Evolutionary conservation across 2,329 filamentous ascomycete species (phyloP).

Genomic region (Pseudogymnoascus sp.): DNA sequence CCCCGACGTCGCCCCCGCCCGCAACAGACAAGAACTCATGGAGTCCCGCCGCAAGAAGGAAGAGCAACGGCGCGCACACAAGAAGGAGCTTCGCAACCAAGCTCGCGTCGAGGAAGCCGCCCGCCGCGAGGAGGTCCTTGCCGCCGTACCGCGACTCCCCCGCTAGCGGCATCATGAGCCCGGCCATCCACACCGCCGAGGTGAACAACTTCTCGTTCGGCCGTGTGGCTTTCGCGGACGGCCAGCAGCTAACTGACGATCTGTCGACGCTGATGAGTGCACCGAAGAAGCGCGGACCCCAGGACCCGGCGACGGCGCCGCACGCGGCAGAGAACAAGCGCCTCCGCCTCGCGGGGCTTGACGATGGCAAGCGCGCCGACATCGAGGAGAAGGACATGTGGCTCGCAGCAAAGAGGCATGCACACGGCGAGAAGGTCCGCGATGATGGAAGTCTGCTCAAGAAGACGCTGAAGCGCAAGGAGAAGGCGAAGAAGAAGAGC

Average conservation of each 20-base stretch:
- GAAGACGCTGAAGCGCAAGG: slow-evolving; percentile 91
- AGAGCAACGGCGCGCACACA: slow-evolving; percentile 76
- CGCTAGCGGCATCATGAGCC: slow-evolving; percentile 46
- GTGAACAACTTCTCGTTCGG: slow-evolving; percentile 80
- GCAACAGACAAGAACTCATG: slow-evolving; percentile 85
- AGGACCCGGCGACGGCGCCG: slow-evolving; percentile 81
- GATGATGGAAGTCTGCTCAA: slow-evolving; percentile 84
- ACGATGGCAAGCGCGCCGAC: slow-evolving; percentile 73
- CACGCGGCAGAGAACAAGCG: slow-evolving; percentile 80
- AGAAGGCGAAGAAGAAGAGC: slow-evolving; percentile 83
- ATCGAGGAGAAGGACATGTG: slow-evolving; percentile 91
- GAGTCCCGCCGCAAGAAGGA: slow-evolving; percentile 84
- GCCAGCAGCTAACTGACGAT: slow-evolving; percentile 68
- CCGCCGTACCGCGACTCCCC: slow-evolving; percentile 56
- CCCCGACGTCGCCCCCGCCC: slow-evolving; percentile 71
- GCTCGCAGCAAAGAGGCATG: slow-evolving; percentile 83
- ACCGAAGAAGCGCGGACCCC: slow-evolving; percentile 72
- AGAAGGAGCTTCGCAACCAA: slow-evolving; percentile 73
- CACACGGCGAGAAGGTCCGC: slow-evolving; percentile 80
- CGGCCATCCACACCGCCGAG: slow-evolving; percentile 45
- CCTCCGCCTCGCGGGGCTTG: slow-evolving; percentile 67
- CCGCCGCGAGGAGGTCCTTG: slow-evolving; percentile 55
- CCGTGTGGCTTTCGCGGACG: slow-evolving; percentile 83
- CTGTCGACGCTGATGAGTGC: slow-evolving; percentile 56
- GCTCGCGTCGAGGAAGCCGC: slow-evolving; percentile 74